Evolutionary conservation across 495 filamentous ascomycete species (phyloP).

Genomic region (Margaritispora aquatica): DNA sequence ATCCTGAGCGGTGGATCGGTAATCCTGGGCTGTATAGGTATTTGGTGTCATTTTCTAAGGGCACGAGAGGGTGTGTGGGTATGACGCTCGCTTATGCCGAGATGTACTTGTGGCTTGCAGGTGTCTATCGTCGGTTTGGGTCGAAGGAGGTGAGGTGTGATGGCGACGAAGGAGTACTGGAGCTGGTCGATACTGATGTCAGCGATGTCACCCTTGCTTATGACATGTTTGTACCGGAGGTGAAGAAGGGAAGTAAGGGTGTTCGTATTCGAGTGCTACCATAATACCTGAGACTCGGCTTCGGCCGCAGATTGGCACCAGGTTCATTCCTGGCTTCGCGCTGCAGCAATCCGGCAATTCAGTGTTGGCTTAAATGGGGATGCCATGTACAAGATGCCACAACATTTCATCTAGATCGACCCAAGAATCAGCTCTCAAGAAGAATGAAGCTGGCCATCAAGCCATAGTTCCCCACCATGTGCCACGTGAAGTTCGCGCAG

Average conservation of each 20-base stretch:
- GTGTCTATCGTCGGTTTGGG: constrained; percentile 35
- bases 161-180: constrained; percentile 9
- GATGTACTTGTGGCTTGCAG: constrained; percentile 37
- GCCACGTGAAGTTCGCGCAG: no score
- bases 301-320: no score
- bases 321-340: no score
- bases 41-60: constrained; percentile 39
- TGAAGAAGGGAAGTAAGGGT: constrained; percentile 5
- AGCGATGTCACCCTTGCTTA: constrained; percentile 3
- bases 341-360: no score
- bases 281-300: no score
- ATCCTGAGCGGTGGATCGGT: constrained; percentile 39
- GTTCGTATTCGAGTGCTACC: constrained; percentile 3
- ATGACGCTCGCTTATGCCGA: constrained; percentile 41
- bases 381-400: no score
- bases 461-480: no score
- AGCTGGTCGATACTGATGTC: constrained; percentile 12
- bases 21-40: constrained; percentile 29
- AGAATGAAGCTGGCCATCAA: no score
- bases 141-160: constrained; percentile 12
- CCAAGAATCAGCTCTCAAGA: no score
- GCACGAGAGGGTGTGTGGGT: constrained; percentile 39
- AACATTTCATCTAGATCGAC: no score
- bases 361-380: no score
- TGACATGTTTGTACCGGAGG: constrained; percentile 1